Base-by-base conservation (phyloP, 192 early-diverging fungal genomes). In the Umbelopsis sp. region DNA sequence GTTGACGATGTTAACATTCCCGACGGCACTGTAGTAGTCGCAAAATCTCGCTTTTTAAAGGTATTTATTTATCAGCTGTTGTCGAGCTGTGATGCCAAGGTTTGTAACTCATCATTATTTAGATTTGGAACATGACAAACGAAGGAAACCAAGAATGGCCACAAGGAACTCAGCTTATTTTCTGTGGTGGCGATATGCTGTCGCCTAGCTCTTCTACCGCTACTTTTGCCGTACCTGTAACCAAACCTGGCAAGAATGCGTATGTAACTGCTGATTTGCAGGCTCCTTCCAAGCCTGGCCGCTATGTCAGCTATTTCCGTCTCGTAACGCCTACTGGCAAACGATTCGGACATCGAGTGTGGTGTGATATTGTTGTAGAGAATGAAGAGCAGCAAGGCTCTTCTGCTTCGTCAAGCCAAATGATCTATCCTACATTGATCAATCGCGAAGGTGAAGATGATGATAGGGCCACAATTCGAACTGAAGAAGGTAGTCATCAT, bases 101-200 rank as follows among this genome's bases (percentile, higher is more conserved):
- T 30, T 49, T n/a, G 18, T 33, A 20, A 13, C 46, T 33, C 21
- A 47, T 35, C 9, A 16, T 15, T 30, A 18, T 46, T 21, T 58
- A 73, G 83, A 91, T 90, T 23, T 92, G 91, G 91, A 87, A 85
- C 50, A 80, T 91, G 66, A 78, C 71, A 35, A 92, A 92, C 72
- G 71, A 82, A 70, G 89, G 91, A 46, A 58, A 71, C 37, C 49
- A 22, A 46, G 82, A 83, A 68, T 92, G 91, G 91, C 89, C 89
- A 6, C 67, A 77, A 74, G 81, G 84, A 21, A 85, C 84, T 9
- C 75, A 80, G 52, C 72, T 92, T 8, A 80, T 82, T 6, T 86
- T 80, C 70, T 76, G 82, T 53, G 83, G 82, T 49, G 91, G 89
- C 37, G 78, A 86, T 47, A 64, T 67, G 20, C 51, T 74, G 11